Base-by-base conservation (phyloP, 352 stramenopile species). In the Pythium rishiriense region DNA sequence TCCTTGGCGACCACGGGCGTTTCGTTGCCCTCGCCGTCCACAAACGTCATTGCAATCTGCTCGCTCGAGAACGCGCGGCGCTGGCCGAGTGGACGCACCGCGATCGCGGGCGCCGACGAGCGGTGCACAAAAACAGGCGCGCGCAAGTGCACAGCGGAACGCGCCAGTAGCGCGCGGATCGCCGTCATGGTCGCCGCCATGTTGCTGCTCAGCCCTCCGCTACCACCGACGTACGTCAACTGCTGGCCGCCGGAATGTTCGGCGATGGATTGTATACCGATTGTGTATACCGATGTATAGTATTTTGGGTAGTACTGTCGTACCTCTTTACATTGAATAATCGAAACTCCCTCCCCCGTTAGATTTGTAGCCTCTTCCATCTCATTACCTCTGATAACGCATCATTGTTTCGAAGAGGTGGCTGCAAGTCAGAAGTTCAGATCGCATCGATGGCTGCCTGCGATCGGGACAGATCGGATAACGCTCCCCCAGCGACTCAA, bases 1-100 rank as follows among this genome's bases (percentile, higher is more conserved):
- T 87, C 71, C 1, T 71, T 66, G 1, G 91, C 92, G n/a, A 69
- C 75, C 39, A 98, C 90, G 0, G 69, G 67, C 7, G 79, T 81
- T n/a, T 74, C 60, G 25, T 82, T 76, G 29, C 90, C 91, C 52
- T 97, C 88, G 17, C 68, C 76, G 51, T 94, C 83, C 39, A 97
- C 70, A 66, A 96, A 96, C 42, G 73, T 89, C 57, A 97, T 83
- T 22, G 70, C 80, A 48, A 95, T 82, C n/a, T 81, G 79, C 3
- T 69, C 74, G 21, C 69, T 70, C 28, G 73, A 81, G 49, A 79
- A 79, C 43, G 69, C 48, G 54, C 78, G 74, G 68, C 72, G 59
- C 33, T 55, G 55, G 10, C 19, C 29, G 21, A 62, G 9, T n/a
- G 57, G 26, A 63, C 37, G 24, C 17, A 6, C 28, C 8, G 33